Evolutionary conservation across 345 rosid genomes (phyloP).

Genomic region (Salix udensis): DNA sequence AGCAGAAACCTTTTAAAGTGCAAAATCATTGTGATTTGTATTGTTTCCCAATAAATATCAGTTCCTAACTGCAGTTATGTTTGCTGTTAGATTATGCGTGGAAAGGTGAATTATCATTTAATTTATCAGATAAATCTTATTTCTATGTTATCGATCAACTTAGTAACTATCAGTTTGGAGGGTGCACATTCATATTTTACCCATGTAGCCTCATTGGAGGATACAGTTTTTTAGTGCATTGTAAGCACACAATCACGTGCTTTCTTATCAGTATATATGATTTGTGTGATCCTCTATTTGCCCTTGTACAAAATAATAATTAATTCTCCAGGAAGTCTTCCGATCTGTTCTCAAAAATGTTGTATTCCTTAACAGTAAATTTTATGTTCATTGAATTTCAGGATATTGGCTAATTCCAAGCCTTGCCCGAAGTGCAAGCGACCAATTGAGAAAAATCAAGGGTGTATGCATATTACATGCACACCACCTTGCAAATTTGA

Average conservation of each 20-base stretch:
- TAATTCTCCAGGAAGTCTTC: not conserved
- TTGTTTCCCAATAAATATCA: not conserved
- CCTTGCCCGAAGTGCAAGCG: conserved; percentile 38
- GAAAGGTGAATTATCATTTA: no score
- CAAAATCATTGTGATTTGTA: not conserved
- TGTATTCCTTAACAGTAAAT: not conserved
- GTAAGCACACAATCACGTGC: not conserved
- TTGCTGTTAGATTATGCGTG: not conserved
- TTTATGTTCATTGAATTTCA: conserved; percentile 10
- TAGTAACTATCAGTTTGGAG: not conserved
- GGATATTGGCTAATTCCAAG: conserved; percentile 40
- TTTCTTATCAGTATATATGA: not conserved
- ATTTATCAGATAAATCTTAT: not conserved
- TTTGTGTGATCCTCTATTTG: not conserved
- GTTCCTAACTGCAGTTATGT: not conserved
- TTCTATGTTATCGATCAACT: not conserved
- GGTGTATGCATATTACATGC: conserved; percentile 53
- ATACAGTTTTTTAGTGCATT: not conserved
- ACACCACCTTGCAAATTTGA: conserved; percentile 75
- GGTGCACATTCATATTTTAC: not conserved
- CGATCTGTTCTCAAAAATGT: not conserved
- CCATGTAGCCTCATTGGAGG: not conserved
- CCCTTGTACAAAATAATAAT: not conserved
- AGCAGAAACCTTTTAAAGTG: not conserved
- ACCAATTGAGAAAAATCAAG: conserved; percentile 39